These are phyloP conservation scores for Paramyrothecium sp. DNA, from an alignment of 2,329 filamentous ascomycete species.

Conservation along the genomic window DNA sequence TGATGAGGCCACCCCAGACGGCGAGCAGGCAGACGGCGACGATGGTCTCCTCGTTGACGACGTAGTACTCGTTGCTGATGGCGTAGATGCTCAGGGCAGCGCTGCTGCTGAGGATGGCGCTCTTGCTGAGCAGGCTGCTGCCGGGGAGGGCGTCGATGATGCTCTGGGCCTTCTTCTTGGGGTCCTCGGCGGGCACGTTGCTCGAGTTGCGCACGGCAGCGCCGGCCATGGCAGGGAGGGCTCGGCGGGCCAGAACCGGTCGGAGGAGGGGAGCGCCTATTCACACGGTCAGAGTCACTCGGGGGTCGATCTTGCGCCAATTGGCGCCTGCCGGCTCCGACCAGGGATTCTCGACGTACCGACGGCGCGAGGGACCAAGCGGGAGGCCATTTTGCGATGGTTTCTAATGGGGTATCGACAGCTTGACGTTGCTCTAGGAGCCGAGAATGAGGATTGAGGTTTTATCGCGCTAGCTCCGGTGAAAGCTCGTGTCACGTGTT, in stretches of 20 bases:
- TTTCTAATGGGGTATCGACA: slow-evolving; percentile 51
- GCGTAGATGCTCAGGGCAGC: slow-evolving; percentile 90
- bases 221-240: slow-evolving; percentile 71
- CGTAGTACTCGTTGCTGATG: slow-evolving; percentile 99
- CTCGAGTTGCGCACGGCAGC: slow-evolving; percentile 69
- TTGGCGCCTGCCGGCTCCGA: neutral
- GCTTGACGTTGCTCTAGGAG: slow-evolving; percentile 43
- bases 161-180: slow-evolving; percentile 95
- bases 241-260: slow-evolving; percentile 72
- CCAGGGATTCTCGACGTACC: slow-evolving; percentile 59
- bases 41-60: slow-evolving; percentile 98
- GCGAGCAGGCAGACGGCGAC: slow-evolving; percentile 89
- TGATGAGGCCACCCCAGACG: slow-evolving; percentile 89
- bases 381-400: slow-evolving; percentile 89
- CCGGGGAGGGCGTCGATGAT: slow-evolving; percentile 92
- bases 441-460: slow-evolving; percentile 47
- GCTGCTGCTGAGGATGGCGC: slow-evolving; percentile 90
- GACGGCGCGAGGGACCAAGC: slow-evolving; percentile 91
- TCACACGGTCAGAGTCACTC: slow-evolving; percentile 14
- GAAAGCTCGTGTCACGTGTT: slow-evolving; percentile 36
- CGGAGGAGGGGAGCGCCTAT: slow-evolving; percentile 89
- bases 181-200: slow-evolving; percentile 79
- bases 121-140: slow-evolving; percentile 91
- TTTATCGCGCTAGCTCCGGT: slow-evolving; percentile 47
- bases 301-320: slow-evolving; percentile 9